phyloP scores from a whole-genome alignment of 2,329 filamentous ascomycete genomes.

The Penicillium decumbens region DNA sequence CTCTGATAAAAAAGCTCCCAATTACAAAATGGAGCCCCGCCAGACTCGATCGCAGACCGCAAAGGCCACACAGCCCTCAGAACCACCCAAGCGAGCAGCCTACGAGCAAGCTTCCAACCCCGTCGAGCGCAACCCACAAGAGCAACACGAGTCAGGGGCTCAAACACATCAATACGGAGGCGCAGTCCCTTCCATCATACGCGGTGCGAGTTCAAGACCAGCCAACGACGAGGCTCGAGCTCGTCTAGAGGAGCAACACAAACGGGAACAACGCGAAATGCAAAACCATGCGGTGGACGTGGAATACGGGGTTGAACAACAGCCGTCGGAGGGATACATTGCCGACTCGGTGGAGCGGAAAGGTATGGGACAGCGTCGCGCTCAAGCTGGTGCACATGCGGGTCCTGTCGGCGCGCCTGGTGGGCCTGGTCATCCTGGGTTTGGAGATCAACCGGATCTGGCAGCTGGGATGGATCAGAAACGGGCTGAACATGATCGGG shows the following conservation, averaged over 20 bases:
- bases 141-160: slow-evolving; percentile 17
- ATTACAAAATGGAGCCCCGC: slow-evolving; percentile 19
- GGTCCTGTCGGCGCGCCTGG: slow-evolving; percentile 31
- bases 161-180: slow-evolving; percentile 22
- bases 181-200: slow-evolving; percentile 23
- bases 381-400: slow-evolving; percentile 35
- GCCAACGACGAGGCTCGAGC: slow-evolving; percentile 26
- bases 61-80: slow-evolving; percentile 18
- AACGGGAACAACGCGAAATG: slow-evolving; percentile 14
- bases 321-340: slow-evolving; percentile 35
- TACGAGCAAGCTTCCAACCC: slow-evolving; percentile 34
- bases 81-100: slow-evolving; percentile 35
- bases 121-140: slow-evolving; percentile 28
- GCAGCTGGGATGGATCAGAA: slow-evolving; percentile 34
- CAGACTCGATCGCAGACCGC: slow-evolving; percentile 1
- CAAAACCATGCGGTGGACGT: slow-evolving; percentile 27
- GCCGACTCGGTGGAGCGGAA: slow-evolving; percentile 29
- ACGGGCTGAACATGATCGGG: slow-evolving; percentile 30
- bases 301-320: slow-evolving; percentile 36
- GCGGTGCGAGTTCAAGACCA: slow-evolving; percentile 26
- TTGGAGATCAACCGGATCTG: slow-evolving; percentile 32
- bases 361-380: slow-evolving; percentile 19
- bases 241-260: slow-evolving; percentile 15
- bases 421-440: slow-evolving; percentile 29
- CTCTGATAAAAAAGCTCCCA: not conserved